Base-by-base conservation (phyloP, 306 rosid species). In the Lathyrus aphaca region DNA sequence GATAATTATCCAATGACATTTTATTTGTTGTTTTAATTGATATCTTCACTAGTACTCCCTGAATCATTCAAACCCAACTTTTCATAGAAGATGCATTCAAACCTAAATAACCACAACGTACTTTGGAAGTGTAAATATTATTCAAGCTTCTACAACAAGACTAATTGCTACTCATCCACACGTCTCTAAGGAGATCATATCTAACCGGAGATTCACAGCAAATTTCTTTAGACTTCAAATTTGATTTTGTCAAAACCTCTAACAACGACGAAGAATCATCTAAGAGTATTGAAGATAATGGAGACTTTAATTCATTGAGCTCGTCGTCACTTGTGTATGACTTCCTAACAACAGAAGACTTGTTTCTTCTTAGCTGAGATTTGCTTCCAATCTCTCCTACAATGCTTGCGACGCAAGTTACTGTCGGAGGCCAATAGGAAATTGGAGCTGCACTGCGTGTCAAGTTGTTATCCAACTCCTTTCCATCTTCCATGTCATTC, bases 261-360 rank as follows among this genome's bases (percentile, higher is more conserved):
- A 82, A 27, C 5, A 83, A 72, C 76, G 85, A 78, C 10, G 37
- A 54, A 21, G 50, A 63, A 40, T 81, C 84, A 19, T 71, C 71
- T 0, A 56, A 65, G 14, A 87, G 17, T 71, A 91, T 82, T 1
- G 77, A 83, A 49, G 89, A 82, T 68, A 94, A 77, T 63, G 97
- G 97, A 6, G 94, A 87, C 23, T 79, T 83, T 53, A 94, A 68
- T 69, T 91, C 97, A 72, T 94, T 94, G 3, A 94, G 95, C 70
- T 94, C 99, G 53, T 94, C 99, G 65, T 91, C 99, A 60, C 99
- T 94, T 54, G 91, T 88, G 79, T 89, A 78, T 10, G 99, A 86
- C 83, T 91, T 94, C 77, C 91, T 77, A 38, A 84, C 67, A 71
- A 89, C 77, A 17, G 89, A 91, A 40, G 99, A 89, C 67, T 80